phyloP scores from a whole-genome alignment of 805 yeast species.

The Candida tammaniensis region DNA sequence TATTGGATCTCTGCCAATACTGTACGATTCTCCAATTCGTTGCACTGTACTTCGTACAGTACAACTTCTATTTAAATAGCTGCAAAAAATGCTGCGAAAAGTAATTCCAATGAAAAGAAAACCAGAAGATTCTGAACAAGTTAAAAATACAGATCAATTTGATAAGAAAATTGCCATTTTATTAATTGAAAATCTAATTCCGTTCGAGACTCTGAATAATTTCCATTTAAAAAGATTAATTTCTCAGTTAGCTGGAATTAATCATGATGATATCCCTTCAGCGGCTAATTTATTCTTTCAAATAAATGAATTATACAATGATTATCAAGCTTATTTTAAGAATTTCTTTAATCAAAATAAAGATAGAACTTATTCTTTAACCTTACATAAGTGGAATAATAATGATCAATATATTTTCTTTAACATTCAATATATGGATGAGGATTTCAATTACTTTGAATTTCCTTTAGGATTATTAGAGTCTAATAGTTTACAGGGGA shows the following conservation, averaged over 20 bases:
- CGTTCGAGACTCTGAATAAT: slow-evolving; percentile 17
- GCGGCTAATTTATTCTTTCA: slow-evolving; percentile 15
- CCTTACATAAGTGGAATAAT: slow-evolving; percentile 21
- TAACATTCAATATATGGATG: slow-evolving; percentile 18
- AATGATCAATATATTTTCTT: slow-evolving; percentile 15
- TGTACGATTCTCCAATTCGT: no score
- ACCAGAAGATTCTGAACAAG: not conserved
- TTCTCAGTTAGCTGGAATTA: slow-evolving; percentile 6
- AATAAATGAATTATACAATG: slow-evolving; percentile 18
- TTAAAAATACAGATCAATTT: slow-evolving; percentile 49
- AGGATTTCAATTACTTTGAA: slow-evolving; percentile 15
- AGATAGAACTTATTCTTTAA: slow-evolving; percentile 15
- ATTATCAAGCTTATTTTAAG: slow-evolving; percentile 19
- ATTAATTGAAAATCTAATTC: slow-evolving; percentile 20
- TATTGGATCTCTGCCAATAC: no score
- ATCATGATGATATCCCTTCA: slow-evolving; percentile 14
- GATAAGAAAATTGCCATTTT: slow-evolving; percentile 55
- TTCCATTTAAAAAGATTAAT: slow-evolving; percentile 16
- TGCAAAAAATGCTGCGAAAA: slow-evolving; percentile 3
- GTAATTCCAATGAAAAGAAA: slow-evolving; percentile 6
- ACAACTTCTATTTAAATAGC: not conserved
- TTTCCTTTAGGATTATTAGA: slow-evolving; percentile 21
- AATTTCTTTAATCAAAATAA: slow-evolving; percentile 12
- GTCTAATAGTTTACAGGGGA: slow-evolving; percentile 7
- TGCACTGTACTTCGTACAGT: no score